Percentiles rank a stretch among this genome's conserved stretches.
Evolutionary conservation across 23 red algal species (phyloP).

Genomic region (Cyanidium caldarium): DNA sequence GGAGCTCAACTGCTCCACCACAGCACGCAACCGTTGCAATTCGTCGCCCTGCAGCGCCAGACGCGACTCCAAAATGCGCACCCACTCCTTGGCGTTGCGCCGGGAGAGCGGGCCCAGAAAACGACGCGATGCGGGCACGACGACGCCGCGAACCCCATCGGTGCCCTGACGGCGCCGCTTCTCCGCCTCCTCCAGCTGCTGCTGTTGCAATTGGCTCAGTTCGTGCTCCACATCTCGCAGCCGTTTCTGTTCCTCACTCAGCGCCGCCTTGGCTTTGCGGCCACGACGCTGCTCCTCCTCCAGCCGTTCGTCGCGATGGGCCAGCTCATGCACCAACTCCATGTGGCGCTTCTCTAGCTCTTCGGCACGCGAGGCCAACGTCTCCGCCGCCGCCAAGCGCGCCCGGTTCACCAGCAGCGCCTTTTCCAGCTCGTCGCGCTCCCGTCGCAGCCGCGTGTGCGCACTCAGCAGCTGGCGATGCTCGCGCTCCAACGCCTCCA

Average conservation of each 20-base stretch:
- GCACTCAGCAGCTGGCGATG: background rate
- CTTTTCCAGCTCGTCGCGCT: slow-evolving; percentile 7
- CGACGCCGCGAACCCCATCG: background rate
- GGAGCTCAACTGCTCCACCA: slow-evolving; percentile 3
- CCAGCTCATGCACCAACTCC: background rate
- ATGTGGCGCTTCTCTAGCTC: slow-evolving; percentile 6
- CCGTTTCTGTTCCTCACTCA: background rate
- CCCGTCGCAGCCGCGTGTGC: background rate
- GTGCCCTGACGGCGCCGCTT: background rate
- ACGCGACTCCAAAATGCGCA: background rate
- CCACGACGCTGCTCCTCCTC: background rate
- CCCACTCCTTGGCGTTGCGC: background rate
- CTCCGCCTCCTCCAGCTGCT: background rate
- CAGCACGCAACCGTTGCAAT: background rate
- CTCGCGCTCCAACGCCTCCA: background rate
- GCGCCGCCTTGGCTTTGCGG: background rate
- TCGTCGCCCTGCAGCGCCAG: background rate
- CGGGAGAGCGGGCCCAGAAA: background rate
- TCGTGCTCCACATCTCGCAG: background rate
- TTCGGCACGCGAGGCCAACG: background rate
- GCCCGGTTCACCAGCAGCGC: background rate
- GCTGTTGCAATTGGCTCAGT: background rate
- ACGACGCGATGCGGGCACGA: no score
- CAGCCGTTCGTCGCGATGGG: background rate
- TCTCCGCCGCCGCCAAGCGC: background rate